Percentiles rank a stretch among this genome's conserved stretches.
Evolutionary conservation across 2,329 filamentous ascomycete species (phyloP).

Genomic region (Trichoderma simmonsii): DNA sequence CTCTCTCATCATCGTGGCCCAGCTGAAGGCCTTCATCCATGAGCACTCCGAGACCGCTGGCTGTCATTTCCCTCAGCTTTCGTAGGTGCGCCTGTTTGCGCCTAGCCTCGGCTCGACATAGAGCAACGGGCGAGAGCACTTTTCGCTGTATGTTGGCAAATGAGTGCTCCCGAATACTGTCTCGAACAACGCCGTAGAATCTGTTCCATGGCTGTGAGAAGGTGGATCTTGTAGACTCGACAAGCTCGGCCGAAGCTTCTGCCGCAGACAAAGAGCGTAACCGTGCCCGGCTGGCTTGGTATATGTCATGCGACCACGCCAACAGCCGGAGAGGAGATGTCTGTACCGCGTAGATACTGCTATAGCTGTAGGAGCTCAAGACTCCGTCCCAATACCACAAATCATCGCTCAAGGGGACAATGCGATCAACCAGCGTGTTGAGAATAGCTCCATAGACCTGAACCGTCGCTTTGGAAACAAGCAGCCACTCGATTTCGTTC

Average conservation of each 20-base stretch:
- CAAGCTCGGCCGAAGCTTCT: constrained; percentile 31
- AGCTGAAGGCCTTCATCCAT: constrained; percentile 81
- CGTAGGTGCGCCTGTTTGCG: constrained; percentile 70
- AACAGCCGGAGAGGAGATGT: constrained; percentile 75
- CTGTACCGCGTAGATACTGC: constrained; percentile 80
- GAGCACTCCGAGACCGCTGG: constrained; percentile 81
- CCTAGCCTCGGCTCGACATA: constrained; percentile 70
- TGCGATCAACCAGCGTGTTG: constrained; percentile 74
- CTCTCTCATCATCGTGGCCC: constrained; percentile 57
- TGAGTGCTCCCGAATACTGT: constrained; percentile 70
- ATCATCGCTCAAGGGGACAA: constrained; percentile 78
- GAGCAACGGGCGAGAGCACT: constrained; percentile 74
- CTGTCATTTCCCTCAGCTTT: constrained; percentile 73
- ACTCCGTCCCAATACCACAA: constrained; percentile 96
- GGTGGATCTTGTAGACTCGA: constrained; percentile 37
- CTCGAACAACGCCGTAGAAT: constrained; percentile 78
- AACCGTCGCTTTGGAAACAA: constrained; percentile 87
- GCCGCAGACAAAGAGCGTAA: constrained; percentile 36
- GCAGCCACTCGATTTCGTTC: constrained; percentile 82
- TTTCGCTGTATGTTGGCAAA: constrained; percentile 67
- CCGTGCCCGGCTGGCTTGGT: constrained; percentile 54
- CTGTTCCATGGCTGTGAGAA: constrained; percentile 56
- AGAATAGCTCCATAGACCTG: constrained; percentile 83
- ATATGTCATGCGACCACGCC: constrained; percentile 68
- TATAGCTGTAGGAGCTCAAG: constrained; percentile 72